Evolutionary conservation across 495 filamentous ascomycete species (phyloP).

Genomic region (Podospora sp.): DNA sequence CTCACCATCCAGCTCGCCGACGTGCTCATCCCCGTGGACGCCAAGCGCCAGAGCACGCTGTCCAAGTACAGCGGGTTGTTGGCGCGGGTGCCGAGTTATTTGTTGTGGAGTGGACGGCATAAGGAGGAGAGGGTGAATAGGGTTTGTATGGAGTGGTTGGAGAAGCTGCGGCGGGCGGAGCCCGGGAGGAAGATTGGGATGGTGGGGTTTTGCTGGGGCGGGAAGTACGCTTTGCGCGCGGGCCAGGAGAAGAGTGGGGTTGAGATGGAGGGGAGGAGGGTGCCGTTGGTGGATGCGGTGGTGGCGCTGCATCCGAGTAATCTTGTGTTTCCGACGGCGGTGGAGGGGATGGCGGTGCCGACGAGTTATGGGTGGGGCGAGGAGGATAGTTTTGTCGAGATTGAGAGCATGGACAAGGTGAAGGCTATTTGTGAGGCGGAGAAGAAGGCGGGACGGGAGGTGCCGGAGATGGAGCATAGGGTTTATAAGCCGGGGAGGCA

Average conservation of each 20-base stretch:
- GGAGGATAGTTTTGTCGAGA: slow-evolving; percentile 36
- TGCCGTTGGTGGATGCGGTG: slow-evolving; percentile 42
- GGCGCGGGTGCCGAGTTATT: slow-evolving; percentile 29
- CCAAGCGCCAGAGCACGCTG: slow-evolving; percentile 42
- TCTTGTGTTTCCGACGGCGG: slow-evolving; percentile 42
- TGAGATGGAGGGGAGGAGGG: slow-evolving; percentile 41
- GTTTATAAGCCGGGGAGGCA: slow-evolving; percentile 44
- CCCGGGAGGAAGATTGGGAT: slow-evolving; percentile 45
- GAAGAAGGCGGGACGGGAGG: slow-evolving; percentile 13
- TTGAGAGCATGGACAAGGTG: slow-evolving; percentile 34
- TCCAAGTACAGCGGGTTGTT: slow-evolving; percentile 42
- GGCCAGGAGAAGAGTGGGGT: slow-evolving; percentile 37
- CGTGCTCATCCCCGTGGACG: slow-evolving; percentile 44
- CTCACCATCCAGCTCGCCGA: slow-evolving; percentile 41
- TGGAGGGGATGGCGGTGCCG: slow-evolving; percentile 42
- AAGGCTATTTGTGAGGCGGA: slow-evolving; percentile 32
- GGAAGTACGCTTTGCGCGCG: slow-evolving; percentile 41
- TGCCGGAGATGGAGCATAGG: slow-evolving; percentile 37
- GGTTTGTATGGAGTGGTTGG: slow-evolving; percentile 39
- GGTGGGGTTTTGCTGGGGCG: slow-evolving; percentile 50
- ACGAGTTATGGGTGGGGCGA: slow-evolving; percentile 42
- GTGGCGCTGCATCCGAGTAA: slow-evolving; percentile 44
- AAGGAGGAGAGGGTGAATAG: slow-evolving; percentile 38
- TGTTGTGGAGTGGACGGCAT: slow-evolving; percentile 44
- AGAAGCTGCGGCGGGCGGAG: slow-evolving; percentile 32